phyloP scores from a whole-genome alignment of 495 filamentous ascomycete species.

The Terfezia boudieri region DNA sequence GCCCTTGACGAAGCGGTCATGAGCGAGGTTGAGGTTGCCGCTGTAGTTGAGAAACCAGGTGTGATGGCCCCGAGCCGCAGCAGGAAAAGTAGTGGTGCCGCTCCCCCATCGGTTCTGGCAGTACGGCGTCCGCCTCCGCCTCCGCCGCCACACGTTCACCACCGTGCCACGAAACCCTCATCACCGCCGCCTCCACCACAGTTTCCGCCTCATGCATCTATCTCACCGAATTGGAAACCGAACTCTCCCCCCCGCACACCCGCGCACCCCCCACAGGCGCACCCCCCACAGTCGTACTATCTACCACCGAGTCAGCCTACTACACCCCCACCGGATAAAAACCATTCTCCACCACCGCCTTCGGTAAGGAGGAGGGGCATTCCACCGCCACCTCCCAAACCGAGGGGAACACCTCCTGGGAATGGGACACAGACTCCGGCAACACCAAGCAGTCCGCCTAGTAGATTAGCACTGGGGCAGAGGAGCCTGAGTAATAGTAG shows the following conservation, averaged over 20 bases:
- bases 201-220: not conserved
- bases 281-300: not conserved
- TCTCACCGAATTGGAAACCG: not conserved
- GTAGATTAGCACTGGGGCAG: slow-evolving; percentile 63
- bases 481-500: slow-evolving; percentile 27
- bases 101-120: not conserved
- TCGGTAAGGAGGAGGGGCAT: slow-evolving; percentile 29
- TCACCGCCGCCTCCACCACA: not conserved
- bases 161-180: not conserved
- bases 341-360: slow-evolving; percentile 20
- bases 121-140: not conserved
- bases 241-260: not conserved
- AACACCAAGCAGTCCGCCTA: slow-evolving; percentile 17
- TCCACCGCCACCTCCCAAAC: too few relatives aligned
- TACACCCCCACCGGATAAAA: not conserved
- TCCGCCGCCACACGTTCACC: not conserved
- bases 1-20: slow-evolving; percentile 14
- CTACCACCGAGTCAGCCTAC: slow-evolving; percentile 16
- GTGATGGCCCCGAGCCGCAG: slow-evolving; percentile 58
- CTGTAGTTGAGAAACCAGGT: slow-evolving; percentile 63
- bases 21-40: slow-evolving; percentile 56
- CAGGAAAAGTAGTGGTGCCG: not conserved
- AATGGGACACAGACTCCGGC: too few relatives aligned
- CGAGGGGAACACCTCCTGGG: too few relatives aligned
- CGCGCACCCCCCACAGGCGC: not conserved